phyloP scores from a whole-genome alignment of 495 filamentous ascomycete genomes.

The Staphylotrichum tortipilum region DNA sequence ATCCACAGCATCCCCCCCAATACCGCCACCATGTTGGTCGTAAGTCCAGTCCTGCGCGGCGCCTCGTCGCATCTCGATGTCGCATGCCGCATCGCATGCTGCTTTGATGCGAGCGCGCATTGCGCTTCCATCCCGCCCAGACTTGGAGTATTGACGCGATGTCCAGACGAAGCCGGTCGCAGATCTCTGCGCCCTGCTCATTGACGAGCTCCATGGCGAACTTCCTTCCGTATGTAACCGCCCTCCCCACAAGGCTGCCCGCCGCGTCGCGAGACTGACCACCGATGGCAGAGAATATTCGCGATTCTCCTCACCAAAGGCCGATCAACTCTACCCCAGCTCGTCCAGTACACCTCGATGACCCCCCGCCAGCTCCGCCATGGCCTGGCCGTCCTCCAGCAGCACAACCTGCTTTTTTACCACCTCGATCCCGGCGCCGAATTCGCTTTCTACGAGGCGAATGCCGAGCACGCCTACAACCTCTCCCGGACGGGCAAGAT shows the following conservation, averaged over 20 bases:
- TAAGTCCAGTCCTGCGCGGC: slow-evolving; percentile 20
- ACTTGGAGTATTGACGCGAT: neutral
- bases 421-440: slow-evolving; percentile 54
- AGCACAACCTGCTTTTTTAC: slow-evolving; percentile 78
- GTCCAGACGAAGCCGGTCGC: slow-evolving; percentile 49
- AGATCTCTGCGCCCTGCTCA: slow-evolving; percentile 83
- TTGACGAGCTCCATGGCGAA: slow-evolving; percentile 81
- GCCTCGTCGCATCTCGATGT: neutral
- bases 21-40: slow-evolving; percentile 30
- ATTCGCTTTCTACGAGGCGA: slow-evolving; percentile 70
- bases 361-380: slow-evolving; percentile 60
- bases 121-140: neutral
- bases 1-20: slow-evolving; percentile 2
- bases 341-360: slow-evolving; percentile 61
- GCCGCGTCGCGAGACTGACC: slow-evolving; percentile 19
- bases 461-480: slow-evolving; percentile 64
- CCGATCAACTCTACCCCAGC: slow-evolving; percentile 57
- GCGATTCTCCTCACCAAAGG: slow-evolving; percentile 67
- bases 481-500: slow-evolving; percentile 75
- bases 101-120: neutral
- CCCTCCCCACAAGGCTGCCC: too few species aligned
- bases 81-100: slow-evolving; percentile 1
- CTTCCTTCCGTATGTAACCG: slow-evolving; percentile 73
- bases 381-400: slow-evolving; percentile 74
- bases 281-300: slow-evolving; percentile 56